These are phyloP conservation scores for Chaetomium sp. DNA, from an alignment of 2,329 filamentous ascomycete species.

Conservation along the genomic window DNA sequence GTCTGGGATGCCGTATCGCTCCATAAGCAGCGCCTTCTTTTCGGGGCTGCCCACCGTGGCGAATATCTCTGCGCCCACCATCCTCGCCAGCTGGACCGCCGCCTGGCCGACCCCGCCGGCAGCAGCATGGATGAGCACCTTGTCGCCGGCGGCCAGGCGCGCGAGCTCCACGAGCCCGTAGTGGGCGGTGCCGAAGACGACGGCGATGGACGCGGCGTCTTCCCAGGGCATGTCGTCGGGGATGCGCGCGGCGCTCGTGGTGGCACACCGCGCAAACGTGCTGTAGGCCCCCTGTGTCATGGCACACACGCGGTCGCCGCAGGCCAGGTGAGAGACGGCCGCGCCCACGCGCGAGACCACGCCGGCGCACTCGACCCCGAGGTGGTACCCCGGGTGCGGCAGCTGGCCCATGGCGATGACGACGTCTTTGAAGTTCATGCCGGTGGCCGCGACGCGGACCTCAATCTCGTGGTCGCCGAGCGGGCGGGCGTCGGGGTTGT, in stretches of 20 bases:
- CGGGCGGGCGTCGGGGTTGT: no score
- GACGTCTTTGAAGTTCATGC: no score
- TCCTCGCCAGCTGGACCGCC: slow-evolving; percentile 10
- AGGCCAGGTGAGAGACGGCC: slow-evolving; percentile 12
- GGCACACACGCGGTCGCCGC: slow-evolving; percentile 24
- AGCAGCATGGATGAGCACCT: slow-evolving; percentile 20
- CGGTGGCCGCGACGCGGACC: no score
- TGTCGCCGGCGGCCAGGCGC: slow-evolving; percentile 15
- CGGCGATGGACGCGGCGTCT: slow-evolving; percentile 10
- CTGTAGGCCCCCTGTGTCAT: slow-evolving; percentile 17
- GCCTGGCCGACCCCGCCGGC: slow-evolving; percentile 11
- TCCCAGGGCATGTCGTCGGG: slow-evolving; percentile 12
- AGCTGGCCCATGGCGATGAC: no score
- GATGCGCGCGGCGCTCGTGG: neutral
- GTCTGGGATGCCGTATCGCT: slow-evolving; percentile 5
- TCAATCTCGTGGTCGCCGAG: no score
- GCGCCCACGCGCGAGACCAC: slow-evolving; percentile 21
- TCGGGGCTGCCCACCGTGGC: slow-evolving; percentile 5
- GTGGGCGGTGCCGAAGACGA: slow-evolving; percentile 19
- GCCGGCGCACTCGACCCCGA: slow-evolving; percentile 22
- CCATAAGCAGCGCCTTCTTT: slow-evolving; percentile 7
- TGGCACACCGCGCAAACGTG: slow-evolving; percentile 11
- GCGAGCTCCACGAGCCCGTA: slow-evolving; percentile 24
- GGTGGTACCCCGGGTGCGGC: neutral
- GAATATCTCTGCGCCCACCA: slow-evolving; percentile 7